phyloP scores from a whole-genome alignment of 345 rosid genomes.

The Boechera stricta region DNA sequence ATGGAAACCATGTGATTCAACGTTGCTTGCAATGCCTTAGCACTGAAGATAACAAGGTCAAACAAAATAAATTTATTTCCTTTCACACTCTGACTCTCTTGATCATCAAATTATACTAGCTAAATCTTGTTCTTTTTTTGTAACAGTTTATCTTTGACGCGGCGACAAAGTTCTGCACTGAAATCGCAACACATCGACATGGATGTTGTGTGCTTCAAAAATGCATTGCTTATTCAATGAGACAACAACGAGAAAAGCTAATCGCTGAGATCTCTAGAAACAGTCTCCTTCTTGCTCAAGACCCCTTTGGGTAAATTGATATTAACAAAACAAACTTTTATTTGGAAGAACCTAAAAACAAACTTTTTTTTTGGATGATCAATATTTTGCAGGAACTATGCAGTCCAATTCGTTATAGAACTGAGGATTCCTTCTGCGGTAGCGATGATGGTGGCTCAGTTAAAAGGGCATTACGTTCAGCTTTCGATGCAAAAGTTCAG shows the following conservation, averaged over 20 bases:
- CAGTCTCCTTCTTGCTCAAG: constrained; percentile 61
- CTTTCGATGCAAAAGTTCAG: constrained; percentile 62
- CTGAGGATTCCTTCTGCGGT: constrained; percentile 51
- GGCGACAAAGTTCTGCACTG: constrained; percentile 58
- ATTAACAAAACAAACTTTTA: neutral
- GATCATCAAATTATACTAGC: neutral
- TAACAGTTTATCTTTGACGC: constrained; percentile 59
- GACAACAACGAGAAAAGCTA: constrained; percentile 50
- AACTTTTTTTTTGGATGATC: neutral
- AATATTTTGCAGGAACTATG: constrained; percentile 54
- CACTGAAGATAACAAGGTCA: constrained; percentile 66
- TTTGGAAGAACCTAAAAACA: neutral
- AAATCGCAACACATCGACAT: constrained; percentile 64
- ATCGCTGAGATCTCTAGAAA: constrained; percentile 53
- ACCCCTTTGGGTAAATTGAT: constrained; percentile 57
- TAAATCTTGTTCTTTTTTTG: constrained; percentile 10
- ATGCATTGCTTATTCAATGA: constrained; percentile 59
- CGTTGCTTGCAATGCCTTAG: constrained; percentile 77
- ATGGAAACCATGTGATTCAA: constrained; percentile 81
- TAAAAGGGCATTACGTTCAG: constrained; percentile 63
- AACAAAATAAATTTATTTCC: neutral
- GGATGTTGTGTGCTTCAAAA: constrained; percentile 72
- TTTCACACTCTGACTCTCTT: neutral
- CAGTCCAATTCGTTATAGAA: constrained; percentile 63
- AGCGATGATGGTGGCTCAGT: constrained; percentile 52